Evolutionary conservation across 2,329 filamentous ascomycete species (phyloP).

Genomic region (Scytalidium sp.): DNA sequence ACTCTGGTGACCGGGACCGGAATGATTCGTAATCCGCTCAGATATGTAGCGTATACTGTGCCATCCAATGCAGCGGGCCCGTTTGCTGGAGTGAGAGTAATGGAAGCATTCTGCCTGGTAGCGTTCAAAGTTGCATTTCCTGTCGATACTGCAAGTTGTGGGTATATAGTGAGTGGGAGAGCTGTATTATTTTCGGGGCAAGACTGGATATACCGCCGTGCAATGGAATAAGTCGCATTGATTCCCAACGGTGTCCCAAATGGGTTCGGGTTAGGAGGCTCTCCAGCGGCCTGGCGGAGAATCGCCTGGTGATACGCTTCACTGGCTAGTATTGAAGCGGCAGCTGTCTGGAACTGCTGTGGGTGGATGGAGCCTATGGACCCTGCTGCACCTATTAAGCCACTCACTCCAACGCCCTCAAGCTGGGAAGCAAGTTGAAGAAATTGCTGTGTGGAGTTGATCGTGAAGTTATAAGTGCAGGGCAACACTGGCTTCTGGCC

Average conservation of each 20-base stretch:
- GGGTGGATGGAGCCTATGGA: constrained; percentile 53
- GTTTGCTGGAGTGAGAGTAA: constrained; percentile 22
- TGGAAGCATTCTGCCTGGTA: constrained; percentile 10
- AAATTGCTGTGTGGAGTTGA: constrained; percentile 46
- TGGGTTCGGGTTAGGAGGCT: constrained; percentile 54
- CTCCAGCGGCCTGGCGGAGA: constrained; percentile 46
- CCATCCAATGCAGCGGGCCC: constrained; percentile 13
- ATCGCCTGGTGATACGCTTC: constrained; percentile 65
- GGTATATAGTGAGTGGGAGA: constrained; percentile 61
- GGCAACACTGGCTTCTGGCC: constrained; percentile 51
- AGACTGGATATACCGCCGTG: constrained; percentile 55
- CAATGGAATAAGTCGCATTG: constrained; percentile 62
- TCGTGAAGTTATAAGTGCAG: constrained; percentile 56
- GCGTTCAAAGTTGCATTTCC: constrained; percentile 13
- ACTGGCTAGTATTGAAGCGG: constrained; percentile 62
- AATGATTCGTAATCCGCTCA: constrained; percentile 25
- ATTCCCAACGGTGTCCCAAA: constrained; percentile 58
- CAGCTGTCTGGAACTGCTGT: constrained; percentile 57
- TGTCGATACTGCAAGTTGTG: constrained; percentile 35
- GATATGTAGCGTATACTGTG: constrained; percentile 32
- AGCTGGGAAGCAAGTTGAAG: constrained; percentile 51
- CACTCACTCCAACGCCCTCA: constrained; percentile 56
- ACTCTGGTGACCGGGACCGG: constrained; percentile 25
- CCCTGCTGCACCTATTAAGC: constrained; percentile 61
- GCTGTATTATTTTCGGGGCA: constrained; percentile 53